Conservation (phyloP, 2,329 filamentous ascomycete genomes). For the Alternaria triticimaculans region DNA sequence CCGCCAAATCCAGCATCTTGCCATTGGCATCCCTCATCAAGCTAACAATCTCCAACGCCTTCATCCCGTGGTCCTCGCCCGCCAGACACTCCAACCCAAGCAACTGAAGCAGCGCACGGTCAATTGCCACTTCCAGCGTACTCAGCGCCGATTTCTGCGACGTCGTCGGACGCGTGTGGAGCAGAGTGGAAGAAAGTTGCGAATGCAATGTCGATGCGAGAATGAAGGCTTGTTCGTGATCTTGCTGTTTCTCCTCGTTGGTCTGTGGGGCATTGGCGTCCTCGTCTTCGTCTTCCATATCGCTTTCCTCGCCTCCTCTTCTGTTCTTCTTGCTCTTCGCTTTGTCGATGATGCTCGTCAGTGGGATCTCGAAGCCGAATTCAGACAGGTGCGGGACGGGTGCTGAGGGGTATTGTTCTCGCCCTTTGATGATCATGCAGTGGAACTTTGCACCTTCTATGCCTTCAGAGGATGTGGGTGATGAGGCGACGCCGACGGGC, state of each 20-base stretch:
- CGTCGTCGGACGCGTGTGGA: constrained; percentile 69
- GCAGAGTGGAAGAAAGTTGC: constrained; percentile 77
- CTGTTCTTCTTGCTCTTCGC: constrained; percentile 26
- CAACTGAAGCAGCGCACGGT: constrained; percentile 89
- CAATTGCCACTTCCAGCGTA: constrained; percentile 79
- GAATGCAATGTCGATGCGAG: constrained; percentile 74
- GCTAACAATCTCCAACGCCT: constrained; percentile 86
- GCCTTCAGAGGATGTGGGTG: constrained; percentile 64
- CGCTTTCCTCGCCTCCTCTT: constrained; percentile 42
- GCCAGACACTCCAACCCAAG: constrained; percentile 89
- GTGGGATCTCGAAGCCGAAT: constrained; percentile 88
- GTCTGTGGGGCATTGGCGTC: constrained; percentile 25
- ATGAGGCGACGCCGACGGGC: constrained; percentile 89
- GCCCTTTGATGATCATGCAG: constrained; percentile 98
- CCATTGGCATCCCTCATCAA: constrained; percentile 85
- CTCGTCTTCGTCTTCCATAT: constrained; percentile 43
- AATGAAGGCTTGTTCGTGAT: constrained; percentile 82
- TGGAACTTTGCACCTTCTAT: constrained; percentile 89
- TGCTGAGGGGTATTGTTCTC: constrained; percentile 83
- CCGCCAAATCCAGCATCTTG: constrained; percentile 88
- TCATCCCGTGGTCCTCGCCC: constrained; percentile 92
- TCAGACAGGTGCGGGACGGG: constrained; percentile 90
- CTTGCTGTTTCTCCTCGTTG: constrained; percentile 59
- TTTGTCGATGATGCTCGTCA: constrained; percentile 62
- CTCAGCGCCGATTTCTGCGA: constrained; percentile 71